Percentiles rank a stretch among this genome's conserved stretches.
Conservation (phyloP, 768 basidiomycete species). For the Pleurotus salmoneostramineus region DNA sequence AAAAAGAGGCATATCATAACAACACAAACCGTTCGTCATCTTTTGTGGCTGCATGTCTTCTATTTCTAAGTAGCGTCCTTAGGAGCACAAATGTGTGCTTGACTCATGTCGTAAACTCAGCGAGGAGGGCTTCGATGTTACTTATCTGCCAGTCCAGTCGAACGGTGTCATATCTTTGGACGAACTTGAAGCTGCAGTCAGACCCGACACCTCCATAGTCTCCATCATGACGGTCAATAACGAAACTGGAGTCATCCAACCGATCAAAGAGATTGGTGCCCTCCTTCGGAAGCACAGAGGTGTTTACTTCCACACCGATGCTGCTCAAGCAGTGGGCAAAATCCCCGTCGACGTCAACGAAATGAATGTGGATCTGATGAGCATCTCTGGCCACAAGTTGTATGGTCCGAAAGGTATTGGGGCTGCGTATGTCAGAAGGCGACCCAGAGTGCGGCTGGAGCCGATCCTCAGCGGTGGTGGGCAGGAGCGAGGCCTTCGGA, state of each 20-base stretch:
- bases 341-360: slow-evolving; percentile 91
- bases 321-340: slow-evolving; percentile 93
- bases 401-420: slow-evolving; percentile 98
- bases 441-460: slow-evolving; percentile 91
- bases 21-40: slow-evolving; percentile 74
- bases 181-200: slow-evolving; percentile 81
- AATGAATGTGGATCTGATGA: slow-evolving; percentile 93
- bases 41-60: neutral
- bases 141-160: slow-evolving; percentile 90
- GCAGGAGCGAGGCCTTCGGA: slow-evolving; percentile 92
- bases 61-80: slow-evolving; percentile 1
- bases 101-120: slow-evolving; percentile 95
- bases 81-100: slow-evolving; percentile 99
- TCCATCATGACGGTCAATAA: slow-evolving; percentile 99
- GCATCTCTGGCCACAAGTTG: slow-evolving; percentile 95
- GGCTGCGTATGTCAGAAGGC: slow-evolving; percentile 87
- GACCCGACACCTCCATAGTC: slow-evolving; percentile 90
- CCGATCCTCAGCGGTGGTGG: slow-evolving; percentile 95
- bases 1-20: slow-evolving; percentile 94
- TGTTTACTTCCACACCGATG: slow-evolving; percentile 95
- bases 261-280: slow-evolving; percentile 90
- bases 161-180: slow-evolving; percentile 82
- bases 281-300: slow-evolving; percentile 84
- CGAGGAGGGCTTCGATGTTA: slow-evolving; percentile 97
- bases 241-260: slow-evolving; percentile 98